phyloP scores from a whole-genome alignment of 768 basidiomycete genomes.

The Tremella yokohamensis region DNA sequence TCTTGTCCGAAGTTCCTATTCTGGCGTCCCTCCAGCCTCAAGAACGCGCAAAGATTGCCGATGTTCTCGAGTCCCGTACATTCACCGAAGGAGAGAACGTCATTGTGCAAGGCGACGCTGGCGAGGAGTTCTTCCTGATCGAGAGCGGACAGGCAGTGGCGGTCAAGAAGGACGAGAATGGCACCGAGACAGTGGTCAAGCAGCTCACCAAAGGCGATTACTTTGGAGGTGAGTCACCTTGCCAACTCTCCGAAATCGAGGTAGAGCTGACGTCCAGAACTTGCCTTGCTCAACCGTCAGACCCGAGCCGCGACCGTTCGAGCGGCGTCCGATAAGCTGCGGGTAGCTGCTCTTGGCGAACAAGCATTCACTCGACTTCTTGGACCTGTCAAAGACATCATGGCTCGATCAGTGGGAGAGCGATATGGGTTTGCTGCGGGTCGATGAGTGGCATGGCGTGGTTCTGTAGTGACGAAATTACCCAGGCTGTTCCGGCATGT shows the following conservation, averaged over 20 bases:
- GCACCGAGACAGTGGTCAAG: slow-evolving; percentile 66
- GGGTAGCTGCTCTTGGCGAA: slow-evolving; percentile 89
- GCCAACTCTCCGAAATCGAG: slow-evolving; percentile 7
- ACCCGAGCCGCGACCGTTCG: slow-evolving; percentile 97
- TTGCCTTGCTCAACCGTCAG: slow-evolving; percentile 79
- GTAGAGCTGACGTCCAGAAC: slow-evolving; percentile 58
- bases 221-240: slow-evolving; percentile 74
- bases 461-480: too few relatives aligned
- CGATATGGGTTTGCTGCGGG: slow-evolving; percentile 55
- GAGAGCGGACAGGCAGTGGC: slow-evolving; percentile 89
- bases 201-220: slow-evolving; percentile 86
- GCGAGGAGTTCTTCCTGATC: slow-evolving; percentile 95
- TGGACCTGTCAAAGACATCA: slow-evolving; percentile 85
- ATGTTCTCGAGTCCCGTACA: slow-evolving; percentile 79
- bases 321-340: slow-evolving; percentile 66
- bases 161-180: slow-evolving; percentile 59
- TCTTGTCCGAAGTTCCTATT: slow-evolving; percentile 84
- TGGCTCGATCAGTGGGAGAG: slow-evolving; percentile 74
- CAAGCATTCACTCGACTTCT: slow-evolving; percentile 89
- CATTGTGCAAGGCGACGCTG: slow-evolving; percentile 87
- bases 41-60: slow-evolving; percentile 94
- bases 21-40: slow-evolving; percentile 78
- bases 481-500: too few relatives aligned
- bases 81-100: slow-evolving; percentile 82
- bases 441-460: slow-evolving; percentile 6